Evolutionary conservation across 495 filamentous ascomycete genomes (phyloP).

Genomic region (Cercophora scortea): DNA sequence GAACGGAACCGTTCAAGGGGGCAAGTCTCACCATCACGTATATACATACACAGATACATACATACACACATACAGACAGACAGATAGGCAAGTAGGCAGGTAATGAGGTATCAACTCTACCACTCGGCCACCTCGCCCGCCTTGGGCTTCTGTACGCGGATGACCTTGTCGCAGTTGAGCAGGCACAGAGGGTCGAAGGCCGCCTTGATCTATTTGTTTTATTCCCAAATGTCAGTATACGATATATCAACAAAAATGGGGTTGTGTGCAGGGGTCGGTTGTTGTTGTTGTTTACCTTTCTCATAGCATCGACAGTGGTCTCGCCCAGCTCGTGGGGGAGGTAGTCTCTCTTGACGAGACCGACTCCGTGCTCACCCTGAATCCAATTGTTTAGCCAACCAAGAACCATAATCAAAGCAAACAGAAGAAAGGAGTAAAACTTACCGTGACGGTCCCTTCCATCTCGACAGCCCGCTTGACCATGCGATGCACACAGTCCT

Average conservation of each 20-base stretch:
- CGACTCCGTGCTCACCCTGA: constrained; percentile 72
- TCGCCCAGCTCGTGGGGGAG: constrained; percentile 65
- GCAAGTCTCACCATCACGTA: no score
- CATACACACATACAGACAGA: not conserved
- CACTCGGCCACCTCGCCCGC: constrained; percentile 44
- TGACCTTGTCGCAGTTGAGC: constrained; percentile 75
- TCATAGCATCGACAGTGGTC: constrained; percentile 69
- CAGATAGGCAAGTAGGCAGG: not conserved
- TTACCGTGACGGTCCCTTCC: constrained; percentile 69
- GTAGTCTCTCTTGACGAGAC: constrained; percentile 76
- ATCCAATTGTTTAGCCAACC: not conserved
- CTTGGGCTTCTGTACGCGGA: constrained; percentile 51
- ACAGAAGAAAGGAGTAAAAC: not conserved
- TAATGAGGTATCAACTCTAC: constrained; percentile 16
- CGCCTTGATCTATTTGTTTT: constrained; percentile 46
- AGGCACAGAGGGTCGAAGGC: constrained; percentile 72
- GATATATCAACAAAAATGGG: not conserved
- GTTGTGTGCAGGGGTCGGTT: no score
- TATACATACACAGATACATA: not conserved
- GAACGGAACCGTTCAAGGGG: no score
- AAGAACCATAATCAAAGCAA: not conserved
- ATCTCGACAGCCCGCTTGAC: constrained; percentile 75
- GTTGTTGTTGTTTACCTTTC: constrained; percentile 45
- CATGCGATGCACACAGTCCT: constrained; percentile 73
- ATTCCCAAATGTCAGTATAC: no score